Evolutionary conservation across 2,329 filamentous ascomycete species (phyloP), one percentile per base, ranked within the genome.

Genomic region (Penicillium freii): DNA sequence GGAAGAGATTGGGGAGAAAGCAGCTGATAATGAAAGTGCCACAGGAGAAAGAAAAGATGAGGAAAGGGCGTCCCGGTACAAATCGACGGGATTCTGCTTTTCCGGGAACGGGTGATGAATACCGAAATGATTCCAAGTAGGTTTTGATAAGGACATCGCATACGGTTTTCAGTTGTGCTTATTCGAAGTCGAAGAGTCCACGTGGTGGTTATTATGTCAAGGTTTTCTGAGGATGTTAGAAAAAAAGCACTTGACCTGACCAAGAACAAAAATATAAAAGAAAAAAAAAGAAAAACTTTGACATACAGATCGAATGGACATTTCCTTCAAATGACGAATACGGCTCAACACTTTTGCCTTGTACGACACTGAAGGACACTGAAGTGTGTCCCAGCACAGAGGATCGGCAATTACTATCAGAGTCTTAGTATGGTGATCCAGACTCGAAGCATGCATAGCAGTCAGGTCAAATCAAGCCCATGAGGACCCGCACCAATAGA

Each of bases 121-220:
- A 67, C 64, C 66, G 56, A 70, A 62, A 56, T 69, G 69, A 66
- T 63, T 70, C 64, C 68, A 70, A 52, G 64, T 62, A 54, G 67
- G 51, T 67, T 71, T 69, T 65, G 71, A 70, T 60, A 75, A 61
- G 69, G 70, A 73, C 73, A 75, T 74, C 58, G 71, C 71, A 73
- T 67, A 63, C 65, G 54, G 47, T 51, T 39, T 39, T 42, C 45
- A 44, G 43, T 36, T 43, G 51, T 40, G 36, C 60, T 54, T 52
- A 59, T 34, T 29, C 43, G 52, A 52, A 33, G 53, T 62, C 60
- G 43, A 45, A 19, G 62, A 48, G 29, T 59, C 48, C 54, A 45
- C 29, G 54, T 39, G 54, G 58, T n/a, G 27, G 19, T 21, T 27
- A 11, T 54, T 54, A 34, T 50, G 27, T 38, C 39, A 44, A 55